These are phyloP conservation scores for Chrysanthemum seticuspe DNA, from an alignment of 129 eudicot species.

Conservation along the genomic window DNA sequence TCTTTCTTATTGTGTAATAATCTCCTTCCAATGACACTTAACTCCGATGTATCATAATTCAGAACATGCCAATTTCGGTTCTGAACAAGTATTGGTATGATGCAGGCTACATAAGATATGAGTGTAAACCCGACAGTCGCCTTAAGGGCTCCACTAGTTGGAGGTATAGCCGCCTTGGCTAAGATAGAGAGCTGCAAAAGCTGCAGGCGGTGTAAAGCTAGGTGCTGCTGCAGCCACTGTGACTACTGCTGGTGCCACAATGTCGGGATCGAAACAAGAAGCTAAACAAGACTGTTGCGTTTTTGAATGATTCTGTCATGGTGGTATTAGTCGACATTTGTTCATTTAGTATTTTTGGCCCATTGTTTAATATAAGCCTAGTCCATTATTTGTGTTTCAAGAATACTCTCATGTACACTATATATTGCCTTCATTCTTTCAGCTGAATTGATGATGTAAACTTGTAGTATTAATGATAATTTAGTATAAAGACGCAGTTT, in stretches of 20 bases:
- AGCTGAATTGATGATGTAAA: background rate
- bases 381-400: too few relatives aligned
- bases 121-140: too few relatives aligned
- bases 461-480: constrained; percentile 6
- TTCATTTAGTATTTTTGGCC: background rate
- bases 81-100: too few relatives aligned
- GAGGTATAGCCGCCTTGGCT: too few relatives aligned
- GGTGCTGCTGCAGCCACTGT: constrained; percentile 83
- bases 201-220: constrained; percentile 74
- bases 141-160: too few relatives aligned
- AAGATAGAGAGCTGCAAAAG: constrained; percentile 30
- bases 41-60: too few relatives aligned
- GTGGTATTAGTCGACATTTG: background rate
- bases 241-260: constrained; percentile 76
- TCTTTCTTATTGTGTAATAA: too few relatives aligned
- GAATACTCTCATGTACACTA: background rate
- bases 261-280: constrained; percentile 65
- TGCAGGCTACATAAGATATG: too few relatives aligned
- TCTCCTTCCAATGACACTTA: too few relatives aligned
- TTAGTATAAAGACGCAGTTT: background rate
- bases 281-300: constrained; percentile 19
- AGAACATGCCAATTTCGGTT: too few relatives aligned
- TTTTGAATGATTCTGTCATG: constrained; percentile 22
- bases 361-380: too few relatives aligned
- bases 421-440: background rate